Conservation (phyloP, 306 rosid genomes). For the Gillenia trifoliata region DNA sequence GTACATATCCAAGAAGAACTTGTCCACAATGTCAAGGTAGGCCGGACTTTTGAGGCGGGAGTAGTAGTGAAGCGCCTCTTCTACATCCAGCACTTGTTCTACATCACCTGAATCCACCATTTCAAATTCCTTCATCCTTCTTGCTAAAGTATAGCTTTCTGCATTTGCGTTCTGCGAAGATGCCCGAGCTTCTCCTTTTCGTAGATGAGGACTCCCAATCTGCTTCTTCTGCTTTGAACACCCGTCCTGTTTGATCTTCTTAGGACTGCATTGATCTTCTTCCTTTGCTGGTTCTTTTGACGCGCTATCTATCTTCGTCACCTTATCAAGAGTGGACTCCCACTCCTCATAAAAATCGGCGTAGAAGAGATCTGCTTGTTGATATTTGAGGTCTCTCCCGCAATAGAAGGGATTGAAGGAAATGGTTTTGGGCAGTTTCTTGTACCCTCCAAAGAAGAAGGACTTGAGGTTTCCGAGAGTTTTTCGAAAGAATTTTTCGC, state of each 20-base stretch:
- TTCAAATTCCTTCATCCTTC: slow-evolving; percentile 77
- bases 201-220: slow-evolving; percentile 18
- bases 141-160: slow-evolving; percentile 34
- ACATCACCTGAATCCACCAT: slow-evolving; percentile 66
- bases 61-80: slow-evolving; percentile 92
- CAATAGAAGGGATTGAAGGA: slow-evolving; percentile 51
- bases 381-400: slow-evolving; percentile 30
- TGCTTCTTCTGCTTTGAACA: slow-evolving; percentile 39
- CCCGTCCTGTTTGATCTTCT: slow-evolving; percentile 32
- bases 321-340: slow-evolving; percentile 48
- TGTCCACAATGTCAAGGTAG: slow-evolving; percentile 78
- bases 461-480: slow-evolving; percentile 44
- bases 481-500: slow-evolving; percentile 44
- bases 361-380: slow-evolving; percentile 47
- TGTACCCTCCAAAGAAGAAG: slow-evolving; percentile 53
- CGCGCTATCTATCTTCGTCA: slow-evolving; percentile 24
- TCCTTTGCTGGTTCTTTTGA: slow-evolving; percentile 33
- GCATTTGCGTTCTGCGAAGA: slow-evolving; percentile 21
- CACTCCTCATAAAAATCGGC: slow-evolving; percentile 59
- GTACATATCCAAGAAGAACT: slow-evolving; percentile 70
- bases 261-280: slow-evolving; percentile 33
- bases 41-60: slow-evolving; percentile 78
- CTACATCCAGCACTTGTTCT: slow-evolving; percentile 80
- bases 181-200: slow-evolving; percentile 32
- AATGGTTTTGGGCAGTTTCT: slow-evolving; percentile 58